Percentiles rank a stretch among this genome's conserved stretches.
These are phyloP conservation scores for Dillenia suffruticosa DNA, from an alignment of 164 flowering plant genomes.

Conservation along the genomic window DNA sequence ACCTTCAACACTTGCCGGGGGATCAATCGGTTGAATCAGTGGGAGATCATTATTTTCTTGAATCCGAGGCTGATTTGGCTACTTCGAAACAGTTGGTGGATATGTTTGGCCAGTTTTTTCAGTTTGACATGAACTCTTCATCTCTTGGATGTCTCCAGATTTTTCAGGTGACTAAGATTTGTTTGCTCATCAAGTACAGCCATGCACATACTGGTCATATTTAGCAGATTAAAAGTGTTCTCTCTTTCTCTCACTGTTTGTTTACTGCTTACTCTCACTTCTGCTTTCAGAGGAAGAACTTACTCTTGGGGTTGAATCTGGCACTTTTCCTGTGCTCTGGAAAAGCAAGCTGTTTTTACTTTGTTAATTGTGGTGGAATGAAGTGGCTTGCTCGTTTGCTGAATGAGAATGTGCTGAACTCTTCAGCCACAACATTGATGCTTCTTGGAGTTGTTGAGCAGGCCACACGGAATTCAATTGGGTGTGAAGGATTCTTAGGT, in stretches of 20 bases:
- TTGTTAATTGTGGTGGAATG: conserved; percentile 87
- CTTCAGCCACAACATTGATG: conserved; percentile 50
- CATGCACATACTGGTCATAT: too few species aligned
- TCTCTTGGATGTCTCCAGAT: conserved; percentile 27
- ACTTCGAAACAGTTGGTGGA: conserved; percentile 58
- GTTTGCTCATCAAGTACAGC: not conserved
- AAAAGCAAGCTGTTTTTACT: conserved; percentile 81
- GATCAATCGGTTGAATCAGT: conserved; percentile 24
- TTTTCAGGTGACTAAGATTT: conserved; percentile 46
- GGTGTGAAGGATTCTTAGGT: conserved; percentile 93
- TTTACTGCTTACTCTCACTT: not conserved
- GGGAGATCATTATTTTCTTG: conserved; percentile 33
- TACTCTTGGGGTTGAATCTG: conserved; percentile 53
- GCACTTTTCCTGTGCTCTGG: conserved; percentile 70
- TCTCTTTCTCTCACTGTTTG: conserved; percentile 1
- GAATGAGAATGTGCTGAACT: conserved; percentile 29
- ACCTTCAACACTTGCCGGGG: conserved; percentile 30
- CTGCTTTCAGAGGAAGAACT: conserved; percentile 50
- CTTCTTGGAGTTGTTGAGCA: conserved; percentile 81
- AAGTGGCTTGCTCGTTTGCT: conserved; percentile 54
- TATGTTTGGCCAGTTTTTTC: conserved; percentile 35
- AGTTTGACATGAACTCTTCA: conserved; percentile 20
- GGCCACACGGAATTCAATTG: conserved; percentile 82
- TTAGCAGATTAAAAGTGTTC: not conserved
- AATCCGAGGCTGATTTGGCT: conserved; percentile 41